Evolutionary conservation across 1,284 basidiomycete genomes (phyloP).

Genomic region (Lignosus rhinocerotis): DNA sequence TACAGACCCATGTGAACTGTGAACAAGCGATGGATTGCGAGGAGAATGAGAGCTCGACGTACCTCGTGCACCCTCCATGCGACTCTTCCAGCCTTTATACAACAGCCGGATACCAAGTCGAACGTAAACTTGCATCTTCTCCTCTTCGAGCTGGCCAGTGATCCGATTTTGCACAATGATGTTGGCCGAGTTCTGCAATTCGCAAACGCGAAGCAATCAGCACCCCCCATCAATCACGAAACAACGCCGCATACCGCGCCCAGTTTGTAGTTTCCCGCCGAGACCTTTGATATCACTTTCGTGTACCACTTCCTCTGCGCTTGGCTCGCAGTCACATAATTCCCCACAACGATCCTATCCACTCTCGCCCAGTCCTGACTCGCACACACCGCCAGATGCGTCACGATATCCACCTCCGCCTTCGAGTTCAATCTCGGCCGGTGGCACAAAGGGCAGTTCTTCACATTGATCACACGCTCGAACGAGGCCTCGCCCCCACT

Average conservation of each 20-base stretch:
- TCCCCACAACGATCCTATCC: slow-evolving; percentile 88
- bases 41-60: background rate
- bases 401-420: slow-evolving; percentile 91
- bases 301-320: slow-evolving; percentile 98
- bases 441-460: slow-evolving; percentile 92
- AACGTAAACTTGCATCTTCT: slow-evolving; percentile 98
- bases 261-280: slow-evolving; percentile 83
- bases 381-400: slow-evolving; percentile 92
- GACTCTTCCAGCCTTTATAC: slow-evolving; percentile 89
- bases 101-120: slow-evolving; percentile 88
- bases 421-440: slow-evolving; percentile 82
- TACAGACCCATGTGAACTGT: slow-evolving; percentile 30
- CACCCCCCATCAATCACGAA: background rate
- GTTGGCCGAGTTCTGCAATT: slow-evolving; percentile 83
- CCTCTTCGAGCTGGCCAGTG: slow-evolving; percentile 93
- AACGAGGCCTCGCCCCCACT: slow-evolving; percentile 45
- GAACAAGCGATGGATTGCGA: background rate
- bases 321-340: slow-evolving; percentile 93
- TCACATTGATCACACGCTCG: slow-evolving; percentile 93
- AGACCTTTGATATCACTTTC: slow-evolving; percentile 84
- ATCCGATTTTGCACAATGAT: slow-evolving; percentile 93
- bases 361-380: slow-evolving; percentile 91
- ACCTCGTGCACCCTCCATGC: slow-evolving; percentile 92
- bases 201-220: background rate
- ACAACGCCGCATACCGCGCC: slow-evolving; percentile 68